Base-by-base conservation (phyloP, 2,329 filamentous ascomycete species). In the Neopestalotiopsis rosae region DNA sequence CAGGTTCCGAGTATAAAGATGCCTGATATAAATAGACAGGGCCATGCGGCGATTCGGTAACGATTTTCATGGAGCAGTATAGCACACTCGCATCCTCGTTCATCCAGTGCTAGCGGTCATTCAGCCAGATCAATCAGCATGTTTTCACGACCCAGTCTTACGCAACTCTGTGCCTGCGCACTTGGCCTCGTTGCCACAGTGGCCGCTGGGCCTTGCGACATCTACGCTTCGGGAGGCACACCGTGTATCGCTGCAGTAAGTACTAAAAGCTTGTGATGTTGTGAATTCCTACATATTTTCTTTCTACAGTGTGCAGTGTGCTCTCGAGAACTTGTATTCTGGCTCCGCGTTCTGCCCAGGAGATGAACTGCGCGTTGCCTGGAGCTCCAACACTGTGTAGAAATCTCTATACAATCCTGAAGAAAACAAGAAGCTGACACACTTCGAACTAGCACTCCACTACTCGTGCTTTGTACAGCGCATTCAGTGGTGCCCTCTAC, bases 391-490 rank as follows among this genome's bases (percentile, higher is more conserved):
- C 24, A 28, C 24, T 28, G 24, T 24, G 24, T 28, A 28, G 24
- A 28, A 28, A 28, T 28, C 24, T 28, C 24, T 28, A 28, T 4
- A 28, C 24, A 28, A 28, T 28, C 24, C 24, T 4, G 24, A 28
- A 28, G 24, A 28, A 28, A 28, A 28, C 24, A 28, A 28, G 3
- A 28, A 28, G 24, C 24, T 28, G 24, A 28, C 24, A 28, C 24
- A 28, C 24, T 28, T 28, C 24, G 24, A 28, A 28, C 3, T 28
- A 28, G 24, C 89, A 91, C 75, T 87, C 87, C 76, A 91, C 88
- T n/a, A 91, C 89, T 68, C 86, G 89, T 4, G 88, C 89, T 17
- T 77, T 91, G 6, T 91, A 90, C 78, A 83, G 78, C 72, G 73
- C 81, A 65, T 91, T 80, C 79, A 81, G 66, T 7, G 86, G 87